Evolutionary conservation across 2,329 filamentous ascomycete genomes (phyloP), one percentile per base, ranked within the genome.

Genomic region (Aspergillus floridensis): DNA sequence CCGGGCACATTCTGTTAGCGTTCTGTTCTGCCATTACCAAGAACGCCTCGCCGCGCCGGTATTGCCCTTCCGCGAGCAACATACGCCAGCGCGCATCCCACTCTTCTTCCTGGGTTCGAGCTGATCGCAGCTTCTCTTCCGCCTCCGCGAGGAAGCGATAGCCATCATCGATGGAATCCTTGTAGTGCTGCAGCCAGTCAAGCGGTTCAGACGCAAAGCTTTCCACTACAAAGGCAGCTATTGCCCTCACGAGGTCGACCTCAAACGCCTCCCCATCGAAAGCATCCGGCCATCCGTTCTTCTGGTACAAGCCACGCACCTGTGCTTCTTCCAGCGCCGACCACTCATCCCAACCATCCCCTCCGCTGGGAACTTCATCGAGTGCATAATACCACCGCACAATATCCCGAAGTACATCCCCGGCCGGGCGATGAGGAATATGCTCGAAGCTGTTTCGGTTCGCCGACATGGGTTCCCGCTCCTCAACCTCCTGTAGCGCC

Each of bases 191-290:
- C 14, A 54, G n/a, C 16, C 19, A 11, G 6, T 2, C 35, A 6
- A 54, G 31, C 7, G 41, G 41, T 5, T 54, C 16, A 2, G 19
- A 14, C n/a, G 41, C 8, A 8, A 21, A 6, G 3, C 29, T 11
- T 7, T 32, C 16, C 24, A 29, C 24, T 12, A 22, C 8, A 31
- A 2, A 8, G 11, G 16, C 6, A 10, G 38, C 19, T 11, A 16
- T 26, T 2, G 46, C 53, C 12, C 65, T 57, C 24, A 48, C 53
- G 35, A 51, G n/a, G 16, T 55, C 61, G 3, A 66, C 53, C 11
- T 60, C 29, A 31, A 67, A 67, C 5, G 44, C 49, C 2, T 63
- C 57, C n/a, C 65, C 63, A 24, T 67, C 55, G 44, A 67, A 65
- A 4, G 57, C 29, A 31, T 60, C 60, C 11, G 60, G 64, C 65